Base-by-base conservation (phyloP, 2,329 filamentous ascomycete genomes). In the Ampelomyces quisqualis region DNA sequence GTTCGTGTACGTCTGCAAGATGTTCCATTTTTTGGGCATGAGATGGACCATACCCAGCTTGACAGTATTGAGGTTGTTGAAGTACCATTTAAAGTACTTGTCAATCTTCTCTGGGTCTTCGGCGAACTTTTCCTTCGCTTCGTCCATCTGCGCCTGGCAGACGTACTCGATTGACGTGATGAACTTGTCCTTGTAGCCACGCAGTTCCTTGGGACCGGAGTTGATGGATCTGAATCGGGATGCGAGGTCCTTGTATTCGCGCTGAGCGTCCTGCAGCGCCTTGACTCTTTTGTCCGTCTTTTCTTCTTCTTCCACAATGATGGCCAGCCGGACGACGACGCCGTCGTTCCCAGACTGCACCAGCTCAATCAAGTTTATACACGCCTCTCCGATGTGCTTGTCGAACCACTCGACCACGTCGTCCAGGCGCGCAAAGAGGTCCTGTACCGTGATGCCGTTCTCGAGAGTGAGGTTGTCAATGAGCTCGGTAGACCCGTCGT, bases 171-270 rank as follows among this genome's bases (percentile, higher is more conserved):
- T 89, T 26, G 86, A 84, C 59, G 87, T 78, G 26, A 95, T 70
- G 66, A 97, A 96, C 65, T 95, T 95, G 57, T 95, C 88, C 73
- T 97, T 98, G 74, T 98, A 98, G 3, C 91, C 93, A 51, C 91
- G 84, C 38, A 94, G 82, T 51, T 90, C 88, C 69, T 94, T 94
- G 15, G 91, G 89, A 1, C 91, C 91, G 52, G 91, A 86, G 7
- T 90, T 91, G 70, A 98, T 95, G 56, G 89, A 91, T 72, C 95
- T 90, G 74, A 98, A 95, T 36, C 91, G 81, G 32, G 85, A 85
- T 7, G 90, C 93, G 64, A 98, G 86, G 65, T 97, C 91, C 65
- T 91, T 90, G 70, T 97, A 94, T 62, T 97, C 91, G 60, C 88
- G 89, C 65, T 97, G 84, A 0, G 93, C 94, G 58, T 97, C 91